Evolutionary conservation across 2,329 filamentous ascomycete genomes (phyloP).

Genomic region (Pseudogymnoascus sp.): DNA sequence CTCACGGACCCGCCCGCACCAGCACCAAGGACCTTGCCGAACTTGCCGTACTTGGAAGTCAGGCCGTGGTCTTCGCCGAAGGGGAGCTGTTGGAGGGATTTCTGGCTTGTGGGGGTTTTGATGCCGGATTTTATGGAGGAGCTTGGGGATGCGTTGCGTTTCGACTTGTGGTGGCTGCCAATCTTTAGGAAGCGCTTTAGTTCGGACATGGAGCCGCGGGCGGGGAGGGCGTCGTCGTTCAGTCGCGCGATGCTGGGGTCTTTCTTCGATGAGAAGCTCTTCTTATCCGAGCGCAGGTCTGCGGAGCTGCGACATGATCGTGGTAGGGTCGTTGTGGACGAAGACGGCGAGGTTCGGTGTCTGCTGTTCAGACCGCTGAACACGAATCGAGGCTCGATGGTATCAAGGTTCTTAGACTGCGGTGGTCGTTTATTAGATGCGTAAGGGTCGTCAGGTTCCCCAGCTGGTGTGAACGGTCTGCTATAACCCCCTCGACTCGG

Average conservation of each 20-base stretch:
- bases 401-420: constrained; percentile 56
- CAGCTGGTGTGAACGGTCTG: constrained; percentile 69
- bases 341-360: constrained; percentile 50
- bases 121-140: constrained; percentile 44
- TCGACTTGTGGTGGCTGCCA: constrained; percentile 54
- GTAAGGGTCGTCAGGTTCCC: constrained; percentile 78
- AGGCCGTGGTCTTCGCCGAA: constrained; percentile 93
- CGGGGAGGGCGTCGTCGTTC: constrained; percentile 44
- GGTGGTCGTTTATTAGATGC: constrained; percentile 72
- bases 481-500: constrained; percentile 61
- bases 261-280: constrained; percentile 33
- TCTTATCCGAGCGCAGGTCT: constrained; percentile 39
- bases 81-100: constrained; percentile 59
- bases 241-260: constrained; percentile 28
- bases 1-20: constrained; percentile 92
- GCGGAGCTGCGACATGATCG: constrained; percentile 30
- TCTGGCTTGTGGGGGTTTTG: constrained; percentile 41
- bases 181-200: constrained; percentile 95
- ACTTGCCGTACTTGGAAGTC: constrained; percentile 87
- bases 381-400: constrained; percentile 75
- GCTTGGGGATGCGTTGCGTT: constrained; percentile 58
- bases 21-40: constrained; percentile 87
- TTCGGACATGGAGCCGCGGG: constrained; percentile 82
- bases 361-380: constrained; percentile 63
- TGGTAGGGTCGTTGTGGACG: constrained; percentile 45